Evolutionary conservation across 345 rosid species (phyloP).

Genomic region (Rhizophora mangle): DNA sequence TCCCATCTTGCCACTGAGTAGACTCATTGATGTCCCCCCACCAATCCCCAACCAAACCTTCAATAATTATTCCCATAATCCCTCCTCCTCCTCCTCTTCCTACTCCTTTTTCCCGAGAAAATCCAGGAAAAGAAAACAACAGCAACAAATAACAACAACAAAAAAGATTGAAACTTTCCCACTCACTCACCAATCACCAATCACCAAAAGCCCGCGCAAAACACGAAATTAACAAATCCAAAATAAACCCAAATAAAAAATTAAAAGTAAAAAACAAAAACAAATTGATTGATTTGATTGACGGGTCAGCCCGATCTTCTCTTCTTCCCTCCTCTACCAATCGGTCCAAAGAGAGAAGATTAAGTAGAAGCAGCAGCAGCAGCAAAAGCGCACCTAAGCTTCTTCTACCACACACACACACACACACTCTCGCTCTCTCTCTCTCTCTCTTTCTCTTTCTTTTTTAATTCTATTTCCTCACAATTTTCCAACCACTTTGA

Average conservation of each 20-base stretch:
- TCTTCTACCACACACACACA: not conserved
- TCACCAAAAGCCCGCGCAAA: not conserved
- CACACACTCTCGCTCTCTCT: too few species aligned
- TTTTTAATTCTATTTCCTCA: not conserved
- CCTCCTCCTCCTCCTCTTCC: constrained; percentile 1
- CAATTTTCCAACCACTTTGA: too few species aligned
- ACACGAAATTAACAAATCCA: not conserved
- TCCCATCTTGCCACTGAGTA: constrained; percentile 87
- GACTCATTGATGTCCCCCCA: constrained; percentile 90
- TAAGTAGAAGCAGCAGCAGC: not conserved
- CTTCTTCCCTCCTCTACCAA: constrained; percentile 9
- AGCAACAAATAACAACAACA: not conserved
- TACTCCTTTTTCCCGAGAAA: not conserved
- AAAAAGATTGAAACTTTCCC: constrained; percentile 4
- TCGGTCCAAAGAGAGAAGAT: constrained; percentile 10
- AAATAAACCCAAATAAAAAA: not conserved
- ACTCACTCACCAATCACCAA: not conserved
- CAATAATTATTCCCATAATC: constrained; percentile 7
- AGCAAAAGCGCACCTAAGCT: constrained; percentile 9
- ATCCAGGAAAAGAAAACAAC: not conserved
- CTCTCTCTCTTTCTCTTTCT: not conserved
- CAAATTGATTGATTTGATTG: not conserved
- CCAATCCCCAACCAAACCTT: constrained; percentile 42
- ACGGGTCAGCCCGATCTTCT: not conserved
- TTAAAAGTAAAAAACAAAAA: not conserved